Conservation (phyloP, 345 rosid species). For the Streptanthus diversifolius region DNA sequence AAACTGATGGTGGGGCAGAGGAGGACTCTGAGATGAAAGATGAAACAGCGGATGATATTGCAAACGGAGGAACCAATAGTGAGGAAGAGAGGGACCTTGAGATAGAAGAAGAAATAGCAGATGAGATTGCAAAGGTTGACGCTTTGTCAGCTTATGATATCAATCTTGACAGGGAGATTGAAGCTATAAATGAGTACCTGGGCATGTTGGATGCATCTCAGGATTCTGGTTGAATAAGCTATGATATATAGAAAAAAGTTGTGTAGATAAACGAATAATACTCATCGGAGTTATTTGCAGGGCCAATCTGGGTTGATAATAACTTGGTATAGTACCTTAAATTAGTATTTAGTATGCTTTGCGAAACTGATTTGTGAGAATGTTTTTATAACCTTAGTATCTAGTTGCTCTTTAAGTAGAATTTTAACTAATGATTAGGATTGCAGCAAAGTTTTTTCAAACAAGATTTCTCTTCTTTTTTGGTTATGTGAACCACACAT, state of each 20-base stretch:
- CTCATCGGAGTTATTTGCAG: not conserved
- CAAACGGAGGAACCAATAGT: not conserved
- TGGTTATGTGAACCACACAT: too few species aligned
- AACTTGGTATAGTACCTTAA: too few species aligned
- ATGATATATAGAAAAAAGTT: too few species aligned
- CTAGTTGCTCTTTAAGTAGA: too few species aligned
- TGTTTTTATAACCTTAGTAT: too few species aligned
- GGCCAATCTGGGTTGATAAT: conserved; percentile 20
- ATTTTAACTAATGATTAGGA: too few species aligned
- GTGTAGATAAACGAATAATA: conserved; percentile 14
- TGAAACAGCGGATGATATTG: conserved; percentile 47
- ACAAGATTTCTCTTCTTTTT: too few species aligned
- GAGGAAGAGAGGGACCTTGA: conserved; percentile 56
- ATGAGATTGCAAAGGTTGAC: conserved; percentile 50
- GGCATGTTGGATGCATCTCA: conserved; percentile 49
- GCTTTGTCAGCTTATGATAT: conserved; percentile 73
- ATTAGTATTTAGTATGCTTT: too few species aligned
- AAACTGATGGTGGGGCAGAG: conserved; percentile 20
- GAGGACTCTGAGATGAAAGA: conserved; percentile 80
- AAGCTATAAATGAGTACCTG: conserved; percentile 62
- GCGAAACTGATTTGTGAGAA: too few species aligned
- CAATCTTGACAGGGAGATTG: conserved; percentile 68
- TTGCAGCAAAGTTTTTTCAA: too few species aligned
- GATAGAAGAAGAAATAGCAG: conserved; percentile 68
- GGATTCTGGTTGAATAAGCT: conserved; percentile 21